Percentiles rank a stretch among this genome's conserved stretches.
Conservation (phyloP, 2,329 filamentous ascomycete species). For the Calonectria pauciramosa region DNA sequence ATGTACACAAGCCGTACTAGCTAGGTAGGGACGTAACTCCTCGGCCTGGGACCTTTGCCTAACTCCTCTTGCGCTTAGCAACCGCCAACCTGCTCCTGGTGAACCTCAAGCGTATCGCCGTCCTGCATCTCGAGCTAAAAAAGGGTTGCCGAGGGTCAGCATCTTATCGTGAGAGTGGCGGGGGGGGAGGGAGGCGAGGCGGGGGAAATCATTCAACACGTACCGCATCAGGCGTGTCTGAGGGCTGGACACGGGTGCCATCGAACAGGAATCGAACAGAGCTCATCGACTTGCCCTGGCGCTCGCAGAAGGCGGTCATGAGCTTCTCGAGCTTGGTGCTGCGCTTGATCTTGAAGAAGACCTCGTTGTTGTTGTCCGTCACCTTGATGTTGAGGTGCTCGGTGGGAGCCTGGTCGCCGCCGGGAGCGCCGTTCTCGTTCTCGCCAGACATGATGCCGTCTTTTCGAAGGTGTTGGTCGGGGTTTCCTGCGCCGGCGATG, state of each 20-base stretch:
- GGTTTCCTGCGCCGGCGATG: conserved; percentile 19
- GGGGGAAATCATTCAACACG: conserved; percentile 55
- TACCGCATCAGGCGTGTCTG: conserved; percentile 93
- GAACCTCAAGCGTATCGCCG: conserved; percentile 95
- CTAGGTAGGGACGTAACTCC: conserved; percentile 32
- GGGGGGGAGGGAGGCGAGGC: too few relatives aligned
- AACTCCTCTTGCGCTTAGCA: conserved; percentile 36
- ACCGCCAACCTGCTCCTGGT: conserved; percentile 97
- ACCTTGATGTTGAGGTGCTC: conserved; percentile 99
- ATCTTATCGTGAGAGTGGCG: neutral
- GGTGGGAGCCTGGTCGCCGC: conserved; percentile 61
- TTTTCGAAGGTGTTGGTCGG: neutral
- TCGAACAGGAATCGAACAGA: conserved; percentile 97
- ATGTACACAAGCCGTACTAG: conserved; percentile 39
- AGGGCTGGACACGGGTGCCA: conserved; percentile 89
- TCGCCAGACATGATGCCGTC: conserved; percentile 60
- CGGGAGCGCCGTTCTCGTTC: conserved; percentile 64
- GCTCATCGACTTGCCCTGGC: conserved; percentile 87
- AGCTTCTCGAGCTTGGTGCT: conserved; percentile 96
- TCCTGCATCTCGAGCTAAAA: conserved; percentile 94
- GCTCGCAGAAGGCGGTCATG: conserved; percentile 98
- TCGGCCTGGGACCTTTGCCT: conserved; percentile 32
- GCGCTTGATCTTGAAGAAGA: conserved; percentile 99
- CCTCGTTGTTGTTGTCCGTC: conserved; percentile 99
- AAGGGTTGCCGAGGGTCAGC: conserved; percentile 26